Evolutionary conservation across 192 early-diverging fungal species (phyloP), one percentile per base, ranked within the genome.

Genomic region (Podila epigama): DNA sequence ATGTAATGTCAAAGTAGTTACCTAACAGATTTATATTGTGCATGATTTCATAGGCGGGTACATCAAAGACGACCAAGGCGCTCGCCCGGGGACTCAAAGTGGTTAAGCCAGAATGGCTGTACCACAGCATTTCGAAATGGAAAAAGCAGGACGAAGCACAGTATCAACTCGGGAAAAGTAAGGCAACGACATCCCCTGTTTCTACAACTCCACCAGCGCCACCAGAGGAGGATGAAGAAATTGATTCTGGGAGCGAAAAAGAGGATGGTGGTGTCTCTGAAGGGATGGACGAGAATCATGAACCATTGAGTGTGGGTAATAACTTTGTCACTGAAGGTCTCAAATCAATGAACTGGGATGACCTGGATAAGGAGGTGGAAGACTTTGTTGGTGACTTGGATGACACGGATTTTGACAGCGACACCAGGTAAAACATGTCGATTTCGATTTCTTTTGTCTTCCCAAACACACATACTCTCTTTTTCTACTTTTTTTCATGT

Each of bases 51-150:
- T 67, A 91, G 88, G 82, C 72, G 11, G 88, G 90, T 11, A 93
- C 94, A 0, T 85, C 81, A 39, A 96, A 97, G 82, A 93, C 92
- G 4, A 87, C 89, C 25, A 79, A 82, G 33, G 95, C 94, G 41
- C 64, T 48, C n/a, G 48, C 69, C 62, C 15, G 66, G 67, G 7
- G 70, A 68, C 11, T 88, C 29, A 69, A 58, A 42, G 83, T 90
- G 35, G 89, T 91, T 0, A 80, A 83, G 29, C 68, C 87, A 25
- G 86, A 89, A 28, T 92, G 89, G 95, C 83, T 97, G 33, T 68
- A 86, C 18, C 87, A 95, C 59, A 92, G 90, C 16, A 88, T 92
- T 5, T 72, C 75, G 27, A 84, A 86, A 18, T 97, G 93, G 93
- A 68, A 84, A 48, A 71, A 89, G 22, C 77, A 92, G 33, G 87